These are phyloP conservation scores for Gentiana dahurica DNA, from an alignment of 257 asterid genomes.

Conservation along the genomic window DNA sequence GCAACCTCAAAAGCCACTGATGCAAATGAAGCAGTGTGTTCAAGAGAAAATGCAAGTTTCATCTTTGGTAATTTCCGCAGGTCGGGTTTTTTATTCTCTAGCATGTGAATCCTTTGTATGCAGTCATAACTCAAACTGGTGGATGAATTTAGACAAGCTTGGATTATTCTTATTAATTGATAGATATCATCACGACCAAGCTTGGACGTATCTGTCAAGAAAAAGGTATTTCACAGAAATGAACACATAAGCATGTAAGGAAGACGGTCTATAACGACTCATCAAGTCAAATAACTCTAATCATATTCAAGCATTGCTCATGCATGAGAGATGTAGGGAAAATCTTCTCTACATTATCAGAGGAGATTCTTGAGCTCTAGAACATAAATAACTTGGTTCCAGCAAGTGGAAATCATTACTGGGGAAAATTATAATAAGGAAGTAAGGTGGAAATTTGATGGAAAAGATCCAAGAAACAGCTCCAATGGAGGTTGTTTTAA, in stretches of 20 bases:
- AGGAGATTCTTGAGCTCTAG: too few relatives aligned
- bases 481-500: too few relatives aligned
- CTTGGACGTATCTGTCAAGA: constrained; percentile 42
- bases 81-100: constrained; percentile 52
- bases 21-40: constrained; percentile 46
- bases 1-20: constrained; percentile 48
- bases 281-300: neutral
- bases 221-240: constrained; percentile 8
- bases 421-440: too few relatives aligned
- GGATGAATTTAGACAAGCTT: constrained; percentile 64
- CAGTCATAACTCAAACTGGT: constrained; percentile 45
- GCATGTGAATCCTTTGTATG: constrained; percentile 54
- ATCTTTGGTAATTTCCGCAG: constrained; percentile 48
- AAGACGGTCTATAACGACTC: constrained; percentile 9
- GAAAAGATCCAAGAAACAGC: too few relatives aligned
- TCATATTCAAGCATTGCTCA: too few relatives aligned
- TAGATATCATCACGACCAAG: constrained; percentile 36
- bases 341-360: too few relatives aligned
- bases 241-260: constrained; percentile 11
- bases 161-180: constrained; percentile 38
- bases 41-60: constrained; percentile 75
- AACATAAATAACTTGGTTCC: too few relatives aligned
- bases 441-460: too few relatives aligned
- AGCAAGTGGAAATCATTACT: too few relatives aligned
- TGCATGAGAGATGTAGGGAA: too few relatives aligned